Base-by-base conservation (phyloP, 1,284 basidiomycete genomes). In the Malassezia furfur region DNA sequence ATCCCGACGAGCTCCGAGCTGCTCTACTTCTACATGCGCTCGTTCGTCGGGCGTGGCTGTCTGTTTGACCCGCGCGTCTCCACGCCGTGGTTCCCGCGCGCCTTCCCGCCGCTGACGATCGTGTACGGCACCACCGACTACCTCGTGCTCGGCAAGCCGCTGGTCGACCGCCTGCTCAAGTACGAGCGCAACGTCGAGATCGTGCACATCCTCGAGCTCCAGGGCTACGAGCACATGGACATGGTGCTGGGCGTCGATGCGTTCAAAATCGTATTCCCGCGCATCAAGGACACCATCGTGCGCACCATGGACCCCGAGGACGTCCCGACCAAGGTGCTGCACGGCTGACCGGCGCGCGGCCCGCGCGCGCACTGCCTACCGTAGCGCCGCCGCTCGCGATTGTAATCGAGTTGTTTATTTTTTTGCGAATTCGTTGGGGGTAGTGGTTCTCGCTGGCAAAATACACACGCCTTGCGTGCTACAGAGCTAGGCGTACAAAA, bases 11-110 rank as follows among this genome's bases (percentile, higher is more conserved):
- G 67, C 19, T 65, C 64, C 25, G 72, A 74, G 57, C 59, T 74
- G 32, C 65, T 74, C 50, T 72, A 74, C 64, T 74, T 64, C 61
- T 74, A 72, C 66, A 72, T 74, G 66, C 61, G 62, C 15, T 62
- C 60, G 37, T 74, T 72, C 57, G 62, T 63, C 10, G 63, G 65
- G 49, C 68, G 70, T 30, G 72, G 70, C n/a, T 74, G 72, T 59
- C 67, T 74, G 57, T 74, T 74, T 47, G 69, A 74, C 52, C 70
- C 72, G 3, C 63, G 64, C 37, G 60, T 70, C 40, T 54, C 53
- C 6, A 58, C 65, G 39, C 71, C 71, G 17, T 74, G 72, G 72
- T 74, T 74, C 66, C 65, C 68, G 1, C 25, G 48, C 12, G 46
- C 54, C 37, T 74, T 74, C 65, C 72, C 72, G 5, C 70, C 70